A percentile compares a stretch with the other conserved stretches of the same genome.
Conservation (phyloP, 225 moss, liverwort and hornwort genomes). For the Asterella californica region DNA sequence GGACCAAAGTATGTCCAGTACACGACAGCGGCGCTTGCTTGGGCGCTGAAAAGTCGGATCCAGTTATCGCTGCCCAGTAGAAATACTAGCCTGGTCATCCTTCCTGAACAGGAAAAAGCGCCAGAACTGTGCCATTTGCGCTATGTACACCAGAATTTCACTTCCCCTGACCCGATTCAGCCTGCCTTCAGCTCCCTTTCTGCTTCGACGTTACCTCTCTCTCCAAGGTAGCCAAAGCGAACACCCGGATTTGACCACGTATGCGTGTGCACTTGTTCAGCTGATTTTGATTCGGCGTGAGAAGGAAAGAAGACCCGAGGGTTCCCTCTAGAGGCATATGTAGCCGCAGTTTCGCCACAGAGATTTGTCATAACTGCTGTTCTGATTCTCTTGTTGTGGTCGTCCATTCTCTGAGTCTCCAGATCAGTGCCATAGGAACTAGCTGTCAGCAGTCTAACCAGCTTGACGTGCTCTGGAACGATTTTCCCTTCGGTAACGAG, state of each 20-base stretch:
- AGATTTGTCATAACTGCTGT: conserved; percentile 59
- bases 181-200: not conserved
- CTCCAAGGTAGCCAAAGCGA: conserved; percentile 56
- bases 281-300: conserved; percentile 44
- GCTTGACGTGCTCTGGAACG: conserved; percentile 30
- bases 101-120: not conserved
- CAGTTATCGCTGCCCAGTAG: not conserved
- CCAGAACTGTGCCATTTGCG: conserved; percentile 12
- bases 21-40: not conserved
- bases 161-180: not conserved
- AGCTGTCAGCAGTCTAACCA: conserved; percentile 53
- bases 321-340: conserved; percentile 48
- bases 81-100: not conserved
- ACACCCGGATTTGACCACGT: conserved; percentile 50
- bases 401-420: too few relatives aligned
- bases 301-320: conserved; percentile 53
- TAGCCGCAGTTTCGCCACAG: conserved; percentile 51
- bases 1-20: not conserved
- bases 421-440: conserved; percentile 42
- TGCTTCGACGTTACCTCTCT: conserved; percentile 13
- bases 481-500: conserved; percentile 55
- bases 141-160: conserved; percentile 1
- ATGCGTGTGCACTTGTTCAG: conserved; percentile 41
- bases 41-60: not conserved
- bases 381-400: conserved; percentile 45